Base-by-base conservation (phyloP, 2,329 filamentous ascomycete species). In the Cladosporium sp. region DNA sequence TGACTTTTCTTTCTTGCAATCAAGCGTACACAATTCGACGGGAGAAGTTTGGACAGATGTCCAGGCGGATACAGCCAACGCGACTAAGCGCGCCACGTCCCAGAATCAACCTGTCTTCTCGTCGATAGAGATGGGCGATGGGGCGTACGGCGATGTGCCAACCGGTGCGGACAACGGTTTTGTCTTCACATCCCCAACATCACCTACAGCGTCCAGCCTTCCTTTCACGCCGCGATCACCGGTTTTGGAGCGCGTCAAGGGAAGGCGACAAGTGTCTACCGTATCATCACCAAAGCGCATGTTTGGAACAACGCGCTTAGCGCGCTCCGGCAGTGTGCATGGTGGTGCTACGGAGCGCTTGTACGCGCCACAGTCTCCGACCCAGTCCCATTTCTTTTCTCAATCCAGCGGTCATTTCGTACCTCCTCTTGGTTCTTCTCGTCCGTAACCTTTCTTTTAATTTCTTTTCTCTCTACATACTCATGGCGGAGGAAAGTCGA, bases 351-450 rank as follows among this genome's bases (percentile, higher is more conserved):
- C 48, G n/a, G 56, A 53, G 26, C 57, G 30, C 63, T 43, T 43
- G 34, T 61, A 59, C 48, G 49, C 63, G 54, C 64, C 56, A 51
- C 59, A 39, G 28, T 68, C 68, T 54, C 64, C 61, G 64, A 34
- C 64, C 23, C 65, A 67, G 63, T 73, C 76, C 68, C 69, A 71
- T 73, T 75, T 74, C 70, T 78, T 76, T 72, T 70, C 68, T 72
- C 75, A 76, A 57, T 75, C 73, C 43, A 76, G 74, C 67, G 74
- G 74, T 65, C 66, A 67, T 73, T 78, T 74, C 68, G 71, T 76
- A 67, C 68, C 70, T 72, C 75, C 76, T 68, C 73, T 77, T 63
- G 73, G 76, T 56, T 75, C 74, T 72, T 78, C 76, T 77, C 80
- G 79, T 82, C 70, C 73, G 78, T 80, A 54, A 28, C 51, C 74